phyloP scores from a whole-genome alignment of 2,329 filamentous ascomycete genomes.

The Alternaria dauci region DNA sequence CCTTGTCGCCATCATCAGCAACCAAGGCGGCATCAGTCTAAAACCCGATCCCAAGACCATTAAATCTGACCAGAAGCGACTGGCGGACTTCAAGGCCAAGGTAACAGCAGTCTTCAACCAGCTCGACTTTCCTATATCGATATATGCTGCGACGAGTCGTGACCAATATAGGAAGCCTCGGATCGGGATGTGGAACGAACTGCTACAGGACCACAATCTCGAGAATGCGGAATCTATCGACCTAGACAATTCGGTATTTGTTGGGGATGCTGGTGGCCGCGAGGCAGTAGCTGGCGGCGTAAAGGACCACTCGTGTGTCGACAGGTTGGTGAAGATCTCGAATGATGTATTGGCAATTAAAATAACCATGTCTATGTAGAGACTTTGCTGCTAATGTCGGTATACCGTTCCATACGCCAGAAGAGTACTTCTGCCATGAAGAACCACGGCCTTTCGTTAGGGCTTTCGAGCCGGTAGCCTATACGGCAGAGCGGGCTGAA shows the following conservation, averaged over 20 bases:
- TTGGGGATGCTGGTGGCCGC: conserved; percentile 80
- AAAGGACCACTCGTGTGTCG: conserved; percentile 68
- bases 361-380: conserved; percentile 29
- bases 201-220: conserved; percentile 62
- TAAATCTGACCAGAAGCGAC: conserved; percentile 71
- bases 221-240: conserved; percentile 68
- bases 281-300: conserved; percentile 53
- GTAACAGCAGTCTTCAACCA: conserved; percentile 72
- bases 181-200: conserved; percentile 83
- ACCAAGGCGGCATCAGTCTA: conserved; percentile 84
- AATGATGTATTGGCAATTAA: conserved; percentile 12
- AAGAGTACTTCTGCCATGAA: conserved; percentile 86
- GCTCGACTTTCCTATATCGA: conserved; percentile 76
- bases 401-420: conserved; percentile 82
- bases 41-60: conserved; percentile 75
- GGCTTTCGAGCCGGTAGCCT: conserved; percentile 72
- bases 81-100: conserved; percentile 85
- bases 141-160: conserved; percentile 87
- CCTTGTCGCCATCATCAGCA: conserved; percentile 81
- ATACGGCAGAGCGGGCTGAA: conserved; percentile 30
- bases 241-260: conserved; percentile 76
- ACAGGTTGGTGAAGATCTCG: conserved; percentile 57
- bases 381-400: conserved; percentile 88
- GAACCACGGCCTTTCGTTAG: conserved; percentile 70
- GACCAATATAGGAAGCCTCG: conserved; percentile 89